Evolutionary conservation across 371 early-diverging fungal species (phyloP), one percentile per base, ranked within the genome.

Genomic region (Mucor ambiguus): DNA sequence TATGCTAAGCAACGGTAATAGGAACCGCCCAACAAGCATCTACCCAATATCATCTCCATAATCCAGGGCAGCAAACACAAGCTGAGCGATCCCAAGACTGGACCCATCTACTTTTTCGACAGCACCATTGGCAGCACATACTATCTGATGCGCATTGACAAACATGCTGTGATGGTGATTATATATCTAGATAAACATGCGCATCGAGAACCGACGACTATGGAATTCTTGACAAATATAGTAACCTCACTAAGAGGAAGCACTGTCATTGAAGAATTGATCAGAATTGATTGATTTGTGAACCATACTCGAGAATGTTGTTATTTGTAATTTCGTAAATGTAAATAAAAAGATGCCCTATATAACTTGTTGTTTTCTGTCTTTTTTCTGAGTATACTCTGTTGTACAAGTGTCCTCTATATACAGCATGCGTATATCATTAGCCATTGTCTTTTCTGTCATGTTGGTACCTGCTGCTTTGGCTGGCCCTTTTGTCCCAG

Each of bases 31-130:
- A 79, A 67, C 46, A 87, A 86, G 20, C 87, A 89, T 72, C 68
- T 86, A 61, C 89, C 89, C 11, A 85, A 83, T 33, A 84, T 86
- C 38, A 86, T 89, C 28, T 86, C 89, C 1, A 89, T 89, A 26
- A 85, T 89, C 60, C 86, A 87, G 70, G 85, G 83, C 11, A 81
- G 83, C 49, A 72, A 69, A 35, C 73, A 62, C 59, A 82, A 80
- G 32, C 71, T 86, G 4, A 80, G 73, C 48, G 83, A 86, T 60
- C 70, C 73, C 10, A 78, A 73, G 55, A 61, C 72, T 20, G 70
- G 68, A 0, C 83, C 82, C 11, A 66, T 79, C 11, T 75, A 86
- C 61, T 88, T 88, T 64, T 85, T 74, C 56, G 90, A 88, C 65
- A 79, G 66, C 60, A 85, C 79, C 26, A 75, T 87, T 11, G 79